phyloP scores from a whole-genome alignment of 768 basidiomycete species.

The Suillus clintonianus region DNA sequence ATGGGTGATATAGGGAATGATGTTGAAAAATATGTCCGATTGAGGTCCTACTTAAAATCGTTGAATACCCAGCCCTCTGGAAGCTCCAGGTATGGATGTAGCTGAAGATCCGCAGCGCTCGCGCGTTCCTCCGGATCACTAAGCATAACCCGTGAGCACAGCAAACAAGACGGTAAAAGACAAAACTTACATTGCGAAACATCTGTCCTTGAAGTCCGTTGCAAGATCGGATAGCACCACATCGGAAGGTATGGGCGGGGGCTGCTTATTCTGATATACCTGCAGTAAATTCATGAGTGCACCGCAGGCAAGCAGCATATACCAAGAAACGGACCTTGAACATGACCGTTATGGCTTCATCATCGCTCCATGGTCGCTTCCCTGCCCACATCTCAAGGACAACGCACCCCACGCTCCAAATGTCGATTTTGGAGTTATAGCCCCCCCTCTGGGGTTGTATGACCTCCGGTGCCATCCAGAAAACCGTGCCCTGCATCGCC shows the following conservation, averaged over 20 bases:
- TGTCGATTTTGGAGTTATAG: conserved; percentile 96
- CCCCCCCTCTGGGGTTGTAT: conserved; percentile 85
- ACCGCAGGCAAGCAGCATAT: background rate
- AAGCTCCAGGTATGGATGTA: conserved; percentile 76
- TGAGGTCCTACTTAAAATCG: conserved; percentile 39
- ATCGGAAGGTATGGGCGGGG: conserved; percentile 88
- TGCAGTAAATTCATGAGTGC: conserved; percentile 28
- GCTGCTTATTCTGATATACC: conserved; percentile 83
- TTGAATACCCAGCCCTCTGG: conserved; percentile 76
- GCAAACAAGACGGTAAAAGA: background rate
- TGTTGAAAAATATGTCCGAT: conserved; percentile 16
- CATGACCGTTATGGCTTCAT: conserved; percentile 91
- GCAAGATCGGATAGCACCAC: conserved; percentile 74
- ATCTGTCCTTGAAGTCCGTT: conserved; percentile 83
- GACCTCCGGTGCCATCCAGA: conserved; percentile 99
- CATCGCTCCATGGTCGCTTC: conserved; percentile 90
- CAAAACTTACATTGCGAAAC: conserved; percentile 80
- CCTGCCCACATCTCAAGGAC: conserved; percentile 99
- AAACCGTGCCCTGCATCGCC: conserved; percentile 96
- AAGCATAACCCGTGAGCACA: conserved; percentile 6
- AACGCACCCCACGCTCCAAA: conserved; percentile 99
- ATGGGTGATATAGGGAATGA: conserved; percentile 26
- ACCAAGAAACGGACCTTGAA: conserved; percentile 65
- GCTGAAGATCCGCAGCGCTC: conserved; percentile 72
- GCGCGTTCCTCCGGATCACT: conserved; percentile 87